Conservation (phyloP, 805 yeast species). For the Saturnispora hagleri region DNA sequence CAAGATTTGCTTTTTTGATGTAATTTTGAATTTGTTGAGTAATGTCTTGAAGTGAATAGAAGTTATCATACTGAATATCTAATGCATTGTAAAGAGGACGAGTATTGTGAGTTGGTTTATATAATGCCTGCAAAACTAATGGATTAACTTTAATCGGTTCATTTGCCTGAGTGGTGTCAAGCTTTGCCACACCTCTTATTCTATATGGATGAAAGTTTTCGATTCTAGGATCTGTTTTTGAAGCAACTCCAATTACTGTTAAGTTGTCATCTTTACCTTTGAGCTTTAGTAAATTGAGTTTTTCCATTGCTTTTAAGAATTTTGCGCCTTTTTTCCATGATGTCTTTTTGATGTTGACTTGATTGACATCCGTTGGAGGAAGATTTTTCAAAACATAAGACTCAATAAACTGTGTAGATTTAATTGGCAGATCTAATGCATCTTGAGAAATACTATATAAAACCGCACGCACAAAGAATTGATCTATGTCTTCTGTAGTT, state of each 20-base stretch:
- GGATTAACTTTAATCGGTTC: constrained; percentile 7
- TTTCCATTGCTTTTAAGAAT: constrained; percentile 80
- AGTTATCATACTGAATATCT: constrained; percentile 29
- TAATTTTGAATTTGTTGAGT: constrained; percentile 46
- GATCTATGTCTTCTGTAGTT: constrained; percentile 60
- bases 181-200: constrained; percentile 20
- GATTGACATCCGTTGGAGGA: constrained; percentile 51
- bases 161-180: not conserved
- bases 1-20: constrained; percentile 45
- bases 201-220: constrained; percentile 60
- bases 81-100: constrained; percentile 38
- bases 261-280: constrained; percentile 86
- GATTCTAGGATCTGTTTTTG: constrained; percentile 37
- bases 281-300: constrained; percentile 52
- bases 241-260: constrained; percentile 42
- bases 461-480: constrained; percentile 62
- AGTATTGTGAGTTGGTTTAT: constrained; percentile 47
- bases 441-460: constrained; percentile 57
- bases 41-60: constrained; percentile 48
- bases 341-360: constrained; percentile 62
- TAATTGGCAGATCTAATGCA: constrained; percentile 52
- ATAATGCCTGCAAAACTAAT: constrained; percentile 32
- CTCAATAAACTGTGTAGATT: constrained; percentile 69
- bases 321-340: constrained; percentile 87
- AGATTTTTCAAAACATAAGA: constrained; percentile 59